Percentiles rank a stretch among this genome's conserved stretches.
These are phyloP conservation scores for Mucor circinelloides DNA, from an alignment of 371 early-diverging fungal species.

Conservation along the genomic window DNA sequence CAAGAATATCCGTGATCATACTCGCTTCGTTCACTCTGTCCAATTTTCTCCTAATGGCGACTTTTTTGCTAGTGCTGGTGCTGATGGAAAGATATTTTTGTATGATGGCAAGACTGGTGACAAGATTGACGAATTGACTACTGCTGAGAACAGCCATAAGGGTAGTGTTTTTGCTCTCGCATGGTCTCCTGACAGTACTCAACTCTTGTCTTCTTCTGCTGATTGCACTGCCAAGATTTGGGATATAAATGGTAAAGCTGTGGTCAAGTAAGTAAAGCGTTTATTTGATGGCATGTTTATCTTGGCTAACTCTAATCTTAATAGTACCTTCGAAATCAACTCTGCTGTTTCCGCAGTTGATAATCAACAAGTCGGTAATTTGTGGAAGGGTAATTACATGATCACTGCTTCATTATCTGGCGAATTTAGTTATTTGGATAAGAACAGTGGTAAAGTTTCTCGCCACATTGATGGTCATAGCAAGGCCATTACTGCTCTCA, in stretches of 20 bases:
- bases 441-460: slow-evolving; percentile 51
- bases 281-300: not conserved
- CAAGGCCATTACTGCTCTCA: slow-evolving; percentile 83
- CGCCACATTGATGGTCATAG: slow-evolving; percentile 78
- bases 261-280: slow-evolving; percentile 62
- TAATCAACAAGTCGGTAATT: slow-evolving; percentile 93
- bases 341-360: slow-evolving; percentile 40
- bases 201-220: slow-evolving; percentile 82
- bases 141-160: slow-evolving; percentile 61
- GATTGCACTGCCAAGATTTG: slow-evolving; percentile 92
- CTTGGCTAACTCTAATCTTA: not conserved
- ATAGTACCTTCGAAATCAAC: slow-evolving; percentile 57
- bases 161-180: slow-evolving; percentile 85
- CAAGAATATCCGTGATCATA: slow-evolving; percentile 76
- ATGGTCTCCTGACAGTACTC: slow-evolving; percentile 85
- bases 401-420: slow-evolving; percentile 83
- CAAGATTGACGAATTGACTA: slow-evolving; percentile 66
- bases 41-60: slow-evolving; percentile 86
- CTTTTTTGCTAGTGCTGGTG: slow-evolving; percentile 83
- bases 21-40: slow-evolving; percentile 89
- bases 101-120: slow-evolving; percentile 94
- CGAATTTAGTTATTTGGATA: slow-evolving; percentile 83
- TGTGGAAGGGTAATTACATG: slow-evolving; percentile 82
- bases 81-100: slow-evolving; percentile 90
- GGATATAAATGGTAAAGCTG: slow-evolving; percentile 77